Evolutionary conservation across 768 basidiomycete species (phyloP).

Genomic region (Zangia roseola): DNA sequence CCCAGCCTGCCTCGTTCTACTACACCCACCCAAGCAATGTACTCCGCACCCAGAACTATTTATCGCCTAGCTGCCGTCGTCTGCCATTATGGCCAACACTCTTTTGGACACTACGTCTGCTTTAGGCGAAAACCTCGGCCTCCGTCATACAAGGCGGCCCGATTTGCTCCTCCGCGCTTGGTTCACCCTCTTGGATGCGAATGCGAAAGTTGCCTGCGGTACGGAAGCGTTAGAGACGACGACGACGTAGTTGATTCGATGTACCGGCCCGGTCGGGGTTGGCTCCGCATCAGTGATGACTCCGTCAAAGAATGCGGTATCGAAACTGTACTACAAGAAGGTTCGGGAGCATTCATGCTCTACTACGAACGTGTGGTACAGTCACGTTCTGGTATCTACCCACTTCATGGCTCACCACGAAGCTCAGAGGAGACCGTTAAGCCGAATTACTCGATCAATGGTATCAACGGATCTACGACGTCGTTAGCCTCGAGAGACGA

Average conservation of each 20-base stretch:
- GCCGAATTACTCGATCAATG: slow-evolving; percentile 38
- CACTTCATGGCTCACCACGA: slow-evolving; percentile 36
- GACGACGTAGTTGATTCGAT: slow-evolving; percentile 37
- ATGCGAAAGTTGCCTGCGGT: slow-evolving; percentile 45
- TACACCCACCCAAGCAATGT: slow-evolving; percentile 56
- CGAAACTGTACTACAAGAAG: slow-evolving; percentile 71
- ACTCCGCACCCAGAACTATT: slow-evolving; percentile 57
- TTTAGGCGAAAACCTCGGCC: slow-evolving; percentile 79
- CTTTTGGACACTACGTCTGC: slow-evolving; percentile 93
- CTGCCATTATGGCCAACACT: slow-evolving; percentile 91
- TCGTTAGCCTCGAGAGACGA: slow-evolving; percentile 37
- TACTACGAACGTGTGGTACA: slow-evolving; percentile 80
- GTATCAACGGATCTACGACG: slow-evolving; percentile 47
- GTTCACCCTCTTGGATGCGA: slow-evolving; percentile 44
- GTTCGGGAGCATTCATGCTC: slow-evolving; percentile 81
- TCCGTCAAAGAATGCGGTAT: slow-evolving; percentile 73
- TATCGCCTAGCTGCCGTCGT: slow-evolving; percentile 87
- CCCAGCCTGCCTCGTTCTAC: slow-evolving; percentile 46
- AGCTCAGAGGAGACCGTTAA: slow-evolving; percentile 68
- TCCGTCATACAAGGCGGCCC: slow-evolving; percentile 36
- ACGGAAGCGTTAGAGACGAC: slow-evolving; percentile 59
- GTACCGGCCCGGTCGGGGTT: slow-evolving; percentile 56
- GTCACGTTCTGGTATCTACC: slow-evolving; percentile 34
- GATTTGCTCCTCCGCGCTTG: slow-evolving; percentile 39
- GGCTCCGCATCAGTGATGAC: slow-evolving; percentile 90